These are phyloP conservation scores for Aspergillus thermomutatus DNA, from an alignment of 2,329 filamentous ascomycete genomes.

Conservation along the genomic window DNA sequence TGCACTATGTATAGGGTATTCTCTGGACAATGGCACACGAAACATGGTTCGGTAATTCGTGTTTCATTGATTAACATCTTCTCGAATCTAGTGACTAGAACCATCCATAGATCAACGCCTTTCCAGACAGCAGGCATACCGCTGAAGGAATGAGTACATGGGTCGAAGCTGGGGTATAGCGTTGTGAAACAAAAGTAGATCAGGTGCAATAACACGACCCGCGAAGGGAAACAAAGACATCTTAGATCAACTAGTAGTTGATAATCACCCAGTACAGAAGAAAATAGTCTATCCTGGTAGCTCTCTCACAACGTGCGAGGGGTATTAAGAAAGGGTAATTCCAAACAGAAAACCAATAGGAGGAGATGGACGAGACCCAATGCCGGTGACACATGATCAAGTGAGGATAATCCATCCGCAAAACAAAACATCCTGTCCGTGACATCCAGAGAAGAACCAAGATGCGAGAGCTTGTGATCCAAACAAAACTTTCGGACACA, in stretches of 20 bases:
- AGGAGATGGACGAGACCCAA: background rate
- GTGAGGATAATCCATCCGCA: background rate
- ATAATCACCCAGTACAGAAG: constrained; percentile 10
- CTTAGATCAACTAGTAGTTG: constrained; percentile 10
- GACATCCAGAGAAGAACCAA: background rate
- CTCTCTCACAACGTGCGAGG: constrained; percentile 20
- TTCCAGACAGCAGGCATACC: background rate
- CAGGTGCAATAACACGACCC: background rate
- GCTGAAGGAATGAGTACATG: background rate
- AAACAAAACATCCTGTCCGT: background rate
- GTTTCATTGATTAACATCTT: background rate
- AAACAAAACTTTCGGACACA: constrained; percentile 13
- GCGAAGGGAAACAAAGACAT: constrained; percentile 7
- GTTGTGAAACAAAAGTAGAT: background rate
- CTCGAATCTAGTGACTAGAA: background rate
- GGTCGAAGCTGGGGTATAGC: background rate
- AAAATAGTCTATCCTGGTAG: constrained; percentile 22
- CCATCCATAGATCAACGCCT: background rate
- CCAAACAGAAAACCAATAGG: constrained; percentile 9
- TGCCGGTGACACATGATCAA: background rate
- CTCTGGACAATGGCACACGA: too few species aligned
- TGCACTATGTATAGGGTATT: too few species aligned
- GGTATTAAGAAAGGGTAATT: constrained; percentile 20
- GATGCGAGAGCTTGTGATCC: background rate
- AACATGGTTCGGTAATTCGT: background rate